Conservation (phyloP, 495 filamentous ascomycete species). For the Trichoderma erinaceum region DNA sequence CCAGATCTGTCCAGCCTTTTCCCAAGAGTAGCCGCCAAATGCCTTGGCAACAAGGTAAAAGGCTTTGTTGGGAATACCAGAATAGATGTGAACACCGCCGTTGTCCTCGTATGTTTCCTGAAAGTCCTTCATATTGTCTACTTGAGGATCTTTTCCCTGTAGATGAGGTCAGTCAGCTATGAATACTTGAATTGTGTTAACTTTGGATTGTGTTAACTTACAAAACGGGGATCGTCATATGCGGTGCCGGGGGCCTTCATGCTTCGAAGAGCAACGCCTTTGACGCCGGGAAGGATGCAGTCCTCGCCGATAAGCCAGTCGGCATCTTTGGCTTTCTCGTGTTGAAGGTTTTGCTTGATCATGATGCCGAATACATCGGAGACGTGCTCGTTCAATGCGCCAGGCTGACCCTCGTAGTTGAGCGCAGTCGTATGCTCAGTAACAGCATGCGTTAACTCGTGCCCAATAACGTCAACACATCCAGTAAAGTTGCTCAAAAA, state of each 20-base stretch:
- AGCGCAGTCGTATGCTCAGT: constrained; percentile 40
- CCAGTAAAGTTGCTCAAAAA: constrained; percentile 38
- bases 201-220: constrained; percentile 19
- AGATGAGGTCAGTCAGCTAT: constrained; percentile 16
- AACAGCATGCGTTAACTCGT: constrained; percentile 48
- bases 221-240: constrained; percentile 41
- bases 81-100: constrained; percentile 48
- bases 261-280: constrained; percentile 40
- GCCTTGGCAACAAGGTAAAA: constrained; percentile 41
- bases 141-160: constrained; percentile 42
- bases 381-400: constrained; percentile 48
- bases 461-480: constrained; percentile 44
- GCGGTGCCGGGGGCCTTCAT: constrained; percentile 47
- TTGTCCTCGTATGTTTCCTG: constrained; percentile 32
- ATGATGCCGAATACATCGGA: constrained; percentile 50
- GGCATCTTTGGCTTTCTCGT: constrained; percentile 37
- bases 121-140: constrained; percentile 35
- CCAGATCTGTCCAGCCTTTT: constrained; percentile 31
- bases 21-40: constrained; percentile 47
- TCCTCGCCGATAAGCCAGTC: constrained; percentile 50
- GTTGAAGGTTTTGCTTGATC: constrained; percentile 43
- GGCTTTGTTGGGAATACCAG: constrained; percentile 48
- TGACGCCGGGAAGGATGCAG: constrained; percentile 37
- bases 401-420: constrained; percentile 38
- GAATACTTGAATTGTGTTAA: not conserved